Conservation (phyloP, 1,284 basidiomycete genomes). For the Puccinia horiana region DNA sequence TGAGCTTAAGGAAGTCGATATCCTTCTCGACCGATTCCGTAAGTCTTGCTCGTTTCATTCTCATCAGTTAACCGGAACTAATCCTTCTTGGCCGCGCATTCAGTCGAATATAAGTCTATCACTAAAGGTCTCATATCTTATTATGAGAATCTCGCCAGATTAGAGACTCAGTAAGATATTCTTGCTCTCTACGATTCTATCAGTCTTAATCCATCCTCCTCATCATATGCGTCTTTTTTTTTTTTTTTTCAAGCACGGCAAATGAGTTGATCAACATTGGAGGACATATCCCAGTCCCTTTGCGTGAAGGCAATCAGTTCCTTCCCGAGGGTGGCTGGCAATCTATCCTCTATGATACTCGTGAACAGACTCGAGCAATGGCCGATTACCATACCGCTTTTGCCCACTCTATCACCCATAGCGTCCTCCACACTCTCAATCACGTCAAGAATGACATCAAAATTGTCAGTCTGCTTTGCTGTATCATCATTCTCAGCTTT, state of each 20-base stretch:
- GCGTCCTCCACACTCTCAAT: constrained; percentile 19
- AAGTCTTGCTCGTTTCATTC: not conserved
- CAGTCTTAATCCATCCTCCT: no score
- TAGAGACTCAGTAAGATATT: constrained; percentile 28
- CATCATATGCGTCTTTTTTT: no score
- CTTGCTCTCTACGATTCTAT: not conserved
- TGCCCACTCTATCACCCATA: constrained; percentile 24
- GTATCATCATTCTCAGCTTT: constrained; percentile 56
- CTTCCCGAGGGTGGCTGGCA: constrained; percentile 44
- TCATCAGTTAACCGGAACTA: no score
- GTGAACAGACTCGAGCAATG: constrained; percentile 33
- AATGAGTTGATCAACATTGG: constrained; percentile 32
- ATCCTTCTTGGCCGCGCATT: no score
- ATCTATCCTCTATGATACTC: constrained; percentile 33
- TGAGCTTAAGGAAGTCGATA: constrained; percentile 42
- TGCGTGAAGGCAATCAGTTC: constrained; percentile 47
- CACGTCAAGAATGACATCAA: constrained; percentile 32
- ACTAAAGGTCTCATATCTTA: constrained; percentile 44
- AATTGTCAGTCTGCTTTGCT: constrained; percentile 16
- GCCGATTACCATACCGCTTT: constrained; percentile 37
- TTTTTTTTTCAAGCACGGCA: constrained; percentile 14
- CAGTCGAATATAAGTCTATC: constrained; percentile 47
- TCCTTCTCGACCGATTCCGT: constrained; percentile 43
- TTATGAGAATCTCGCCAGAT: constrained; percentile 40
- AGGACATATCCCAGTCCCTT: constrained; percentile 38